These are phyloP conservation scores for Neopestalotiopsis sp. DNA, from an alignment of 2,329 filamentous ascomycete genomes.

Conservation along the genomic window DNA sequence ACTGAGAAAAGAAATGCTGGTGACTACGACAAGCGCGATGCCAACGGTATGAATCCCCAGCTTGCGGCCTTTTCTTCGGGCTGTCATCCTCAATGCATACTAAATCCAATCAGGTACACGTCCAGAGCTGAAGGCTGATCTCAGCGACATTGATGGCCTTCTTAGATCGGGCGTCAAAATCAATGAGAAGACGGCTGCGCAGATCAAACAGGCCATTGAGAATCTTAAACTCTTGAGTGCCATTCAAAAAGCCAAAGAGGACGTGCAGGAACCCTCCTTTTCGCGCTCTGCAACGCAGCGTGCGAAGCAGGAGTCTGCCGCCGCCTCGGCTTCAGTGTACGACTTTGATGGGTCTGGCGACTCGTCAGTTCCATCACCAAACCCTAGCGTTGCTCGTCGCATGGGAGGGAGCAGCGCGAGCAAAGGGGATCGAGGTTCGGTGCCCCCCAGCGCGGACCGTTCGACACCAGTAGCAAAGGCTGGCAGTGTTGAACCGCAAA, in stretches of 20 bases:
- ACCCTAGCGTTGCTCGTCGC: slow-evolving; percentile 40
- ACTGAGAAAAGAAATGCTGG: slow-evolving; percentile 39
- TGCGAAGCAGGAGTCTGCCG: slow-evolving; percentile 31
- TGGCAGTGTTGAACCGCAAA: slow-evolving; percentile 58
- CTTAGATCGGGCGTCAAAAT: slow-evolving; percentile 38
- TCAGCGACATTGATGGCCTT: slow-evolving; percentile 39
- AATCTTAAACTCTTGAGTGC: slow-evolving; percentile 44
- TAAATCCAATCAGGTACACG: slow-evolving; percentile 19
- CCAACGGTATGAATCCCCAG: not conserved
- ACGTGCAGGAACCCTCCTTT: slow-evolving; percentile 35
- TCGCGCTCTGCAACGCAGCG: slow-evolving; percentile 32
- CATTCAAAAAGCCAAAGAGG: slow-evolving; percentile 46
- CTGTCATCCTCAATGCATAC: not conserved
- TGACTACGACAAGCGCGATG: slow-evolving; percentile 22
- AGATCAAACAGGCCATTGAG: slow-evolving; percentile 40
- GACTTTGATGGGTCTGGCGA: slow-evolving; percentile 49
- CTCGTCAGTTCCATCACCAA: slow-evolving; percentile 47
- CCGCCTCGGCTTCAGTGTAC: slow-evolving; percentile 40
- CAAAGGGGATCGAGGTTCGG: slow-evolving; percentile 54
- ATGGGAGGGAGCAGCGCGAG: slow-evolving; percentile 35
- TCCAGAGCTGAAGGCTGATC: slow-evolving; percentile 29
- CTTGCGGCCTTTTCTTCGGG: no score
- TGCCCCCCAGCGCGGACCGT: slow-evolving; percentile 57
- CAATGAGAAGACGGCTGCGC: slow-evolving; percentile 32
- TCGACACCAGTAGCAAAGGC: slow-evolving; percentile 38